phyloP scores from a whole-genome alignment of 2,329 filamentous ascomycete species.

The Beauveria bassiana region DNA sequence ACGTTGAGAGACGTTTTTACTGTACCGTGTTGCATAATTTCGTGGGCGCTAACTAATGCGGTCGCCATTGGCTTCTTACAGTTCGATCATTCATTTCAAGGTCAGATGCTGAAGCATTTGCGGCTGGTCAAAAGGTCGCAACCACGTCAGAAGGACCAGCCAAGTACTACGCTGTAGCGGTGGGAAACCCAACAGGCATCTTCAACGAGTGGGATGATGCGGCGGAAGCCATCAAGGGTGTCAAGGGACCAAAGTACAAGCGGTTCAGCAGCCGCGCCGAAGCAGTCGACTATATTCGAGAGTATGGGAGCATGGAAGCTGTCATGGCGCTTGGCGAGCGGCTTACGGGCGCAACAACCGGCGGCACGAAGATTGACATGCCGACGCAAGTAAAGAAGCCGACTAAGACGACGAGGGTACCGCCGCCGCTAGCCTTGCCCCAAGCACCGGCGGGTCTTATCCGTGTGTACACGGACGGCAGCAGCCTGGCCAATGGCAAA shows the following conservation, averaged over 20 bases:
- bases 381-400: constrained; percentile 9
- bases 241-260: constrained; percentile 62
- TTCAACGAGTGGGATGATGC: constrained; percentile 62
- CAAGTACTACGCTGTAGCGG: constrained; percentile 54
- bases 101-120: constrained; percentile 72
- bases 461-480: constrained; percentile 56
- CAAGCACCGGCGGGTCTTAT: constrained; percentile 24
- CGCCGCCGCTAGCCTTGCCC: constrained; percentile 9
- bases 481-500: constrained; percentile 50
- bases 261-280: constrained; percentile 61
- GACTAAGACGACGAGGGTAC: constrained; percentile 15
- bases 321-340: constrained; percentile 32
- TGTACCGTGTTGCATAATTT: neutral
- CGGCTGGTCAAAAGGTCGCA: constrained; percentile 48
- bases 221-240: constrained; percentile 64
- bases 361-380: constrained; percentile 12
- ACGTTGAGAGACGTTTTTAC: constrained; percentile 28
- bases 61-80: constrained; percentile 26
- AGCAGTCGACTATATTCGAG: constrained; percentile 67
- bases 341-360: constrained; percentile 12
- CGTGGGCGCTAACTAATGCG: neutral
- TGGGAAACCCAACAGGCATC: constrained; percentile 50
- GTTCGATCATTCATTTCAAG: constrained; percentile 71
- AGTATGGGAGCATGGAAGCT: constrained; percentile 36
- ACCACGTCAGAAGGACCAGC: constrained; percentile 33